These are phyloP conservation scores for Komagataella phaffii DNA, from an alignment of 805 yeast genomes.

Conservation along the genomic window DNA sequence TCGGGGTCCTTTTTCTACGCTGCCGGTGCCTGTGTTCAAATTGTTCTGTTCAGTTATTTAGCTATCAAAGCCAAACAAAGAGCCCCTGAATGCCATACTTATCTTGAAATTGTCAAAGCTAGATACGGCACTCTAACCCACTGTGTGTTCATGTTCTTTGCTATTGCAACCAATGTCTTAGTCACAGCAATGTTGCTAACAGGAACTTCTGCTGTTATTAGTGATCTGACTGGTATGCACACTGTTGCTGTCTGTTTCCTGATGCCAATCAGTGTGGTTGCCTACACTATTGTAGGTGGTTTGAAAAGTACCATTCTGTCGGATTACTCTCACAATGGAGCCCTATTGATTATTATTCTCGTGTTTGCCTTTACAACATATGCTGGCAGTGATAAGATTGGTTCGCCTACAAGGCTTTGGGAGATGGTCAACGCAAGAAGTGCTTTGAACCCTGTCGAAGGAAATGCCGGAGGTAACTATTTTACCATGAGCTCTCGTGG, in stretches of 20 bases:
- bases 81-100: slow-evolving; percentile 90
- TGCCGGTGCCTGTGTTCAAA: slow-evolving; percentile 84
- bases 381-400: slow-evolving; percentile 56
- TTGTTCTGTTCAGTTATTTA: slow-evolving; percentile 70
- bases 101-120: slow-evolving; percentile 68
- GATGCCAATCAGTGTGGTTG: slow-evolving; percentile 67
- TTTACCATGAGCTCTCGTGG: slow-evolving; percentile 76
- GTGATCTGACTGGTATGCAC: slow-evolving; percentile 66
- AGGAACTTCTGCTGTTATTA: slow-evolving; percentile 80
- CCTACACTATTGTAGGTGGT: slow-evolving; percentile 73
- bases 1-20: slow-evolving; percentile 78
- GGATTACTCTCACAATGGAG: slow-evolving; percentile 72
- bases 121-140: slow-evolving; percentile 77
- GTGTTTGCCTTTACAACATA: slow-evolving; percentile 72
- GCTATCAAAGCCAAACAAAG: slow-evolving; percentile 82
- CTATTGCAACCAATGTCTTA: slow-evolving; percentile 73
- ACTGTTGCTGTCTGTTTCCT: slow-evolving; percentile 72
- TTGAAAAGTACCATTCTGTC: slow-evolving; percentile 72
- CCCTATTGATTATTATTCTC: slow-evolving; percentile 62
- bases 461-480: slow-evolving; percentile 79
- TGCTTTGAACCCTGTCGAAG: slow-evolving; percentile 47
- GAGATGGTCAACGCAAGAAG: slow-evolving; percentile 56
- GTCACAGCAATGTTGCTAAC: slow-evolving; percentile 89
- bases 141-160: slow-evolving; percentile 59
- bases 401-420: slow-evolving; percentile 76